Evolutionary conservation across 1,284 basidiomycete genomes (phyloP), one percentile per base, ranked within the genome.

Genomic region (Trametes polyzona): DNA sequence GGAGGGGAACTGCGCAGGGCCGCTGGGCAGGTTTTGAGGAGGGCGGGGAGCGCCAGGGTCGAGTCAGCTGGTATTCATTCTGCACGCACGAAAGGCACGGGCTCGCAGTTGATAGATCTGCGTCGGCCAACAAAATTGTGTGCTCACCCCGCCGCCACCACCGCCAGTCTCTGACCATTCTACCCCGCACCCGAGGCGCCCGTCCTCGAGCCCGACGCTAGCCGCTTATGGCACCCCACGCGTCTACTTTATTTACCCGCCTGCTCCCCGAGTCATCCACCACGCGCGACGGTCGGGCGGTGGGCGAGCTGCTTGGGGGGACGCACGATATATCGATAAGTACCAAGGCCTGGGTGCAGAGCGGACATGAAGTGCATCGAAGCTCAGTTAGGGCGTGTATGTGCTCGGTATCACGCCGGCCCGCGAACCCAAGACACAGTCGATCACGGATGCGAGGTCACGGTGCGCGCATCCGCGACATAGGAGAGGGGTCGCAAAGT

Each of bases 51-150:
- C 53, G 53, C 46, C 53, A 43, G 53, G 39, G 36, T 37, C 46
- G 53, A 55, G 53, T 55, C 53, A 55, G 53, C 39, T 55, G 53
- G 46, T 40, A 32, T 40, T 29, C 53, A 48, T 47, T 55, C 53
- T 42, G 39, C 40, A 43, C 40, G 30, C n/a, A 17, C 3, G 26
- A 30, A 47, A 35, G 21, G 24, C n/a, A 23, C 21, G 30, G 32
- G 19, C 30, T 32, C 30, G 30, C n/a, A 46, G 21, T 30, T 43
- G 42, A 43, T 27, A 17, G 19, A 17, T 21, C 17, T 9, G 17
- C 17, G 36, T 14, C 17, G 19, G 17, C 14, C 35, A 12, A 17
- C 41, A n/a, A n/a, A 27, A 29, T 8, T 29, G 26, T 42, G 39
- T 8, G 21, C 16, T 40, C 39, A 10, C 26, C 2, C 10, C 26